Evolutionary conservation across 768 basidiomycete genomes (phyloP), one percentile per base, ranked within the genome.

Genomic region (Rhizopogon salebrosus): DNA sequence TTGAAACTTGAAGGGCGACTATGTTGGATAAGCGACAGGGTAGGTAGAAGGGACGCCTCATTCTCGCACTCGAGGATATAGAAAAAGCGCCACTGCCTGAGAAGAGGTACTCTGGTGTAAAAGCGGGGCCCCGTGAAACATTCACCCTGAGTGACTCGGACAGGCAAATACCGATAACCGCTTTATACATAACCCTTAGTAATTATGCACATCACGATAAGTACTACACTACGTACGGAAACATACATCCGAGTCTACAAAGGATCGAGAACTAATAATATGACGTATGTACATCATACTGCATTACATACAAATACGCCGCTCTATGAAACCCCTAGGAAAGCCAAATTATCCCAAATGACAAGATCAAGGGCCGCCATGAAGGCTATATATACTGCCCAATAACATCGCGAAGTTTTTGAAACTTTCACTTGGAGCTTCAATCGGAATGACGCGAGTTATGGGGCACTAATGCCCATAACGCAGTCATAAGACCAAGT

Each of bases 391-490:
- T 31, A 0, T 22, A 31, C 43, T 16, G 22, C 14, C 43, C 31
- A 20, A 18, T 34, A 34, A 34, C 31, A 34, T 14, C 14, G 10
- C 26, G 29, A 43, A 20, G n/a, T n/a, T n/a, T 20, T 43, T 26
- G 13, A 43, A 43, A 34, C 11, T 4, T 34, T 34, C 31, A 27
- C 31, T 31, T 31, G 31, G 13, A 31, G n/a, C 29, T 34, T 53
- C 11, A 53, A 50, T 53, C 35, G 1, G 41, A 10, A 23, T 49
- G 27, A n/a, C 49, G 49, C n/a, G 52, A 49, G 36, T 51, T 36
- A 41, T 57, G 61, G 6, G 69, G 66, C 9, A 70, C 65, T 27
- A 69, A 41, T 9, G 58, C 59, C 72, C 72, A 74, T 16, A 74
- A 34, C 5, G 48, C 56, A 18, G 68, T 55, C 65, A 73, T 68